Base-by-base conservation (phyloP, 169 alveolate species). In the Plasmodium berghei region DNA sequence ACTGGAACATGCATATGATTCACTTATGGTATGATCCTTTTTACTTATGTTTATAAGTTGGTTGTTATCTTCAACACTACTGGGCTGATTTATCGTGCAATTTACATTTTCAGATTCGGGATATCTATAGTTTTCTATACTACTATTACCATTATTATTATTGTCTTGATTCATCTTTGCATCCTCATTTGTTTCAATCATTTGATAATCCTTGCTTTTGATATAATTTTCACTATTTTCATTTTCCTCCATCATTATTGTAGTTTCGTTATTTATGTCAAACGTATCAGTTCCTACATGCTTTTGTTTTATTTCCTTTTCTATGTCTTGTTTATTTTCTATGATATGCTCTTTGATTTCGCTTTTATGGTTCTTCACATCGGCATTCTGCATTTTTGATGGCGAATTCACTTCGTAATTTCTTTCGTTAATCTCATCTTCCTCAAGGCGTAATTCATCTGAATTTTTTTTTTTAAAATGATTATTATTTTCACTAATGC, bases 301-400 rank as follows among this genome's bases (percentile, higher is more conserved):
- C 26, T 42, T 26, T 14, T 16, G 49, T 26, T 72, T 54, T 55
- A n/a, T 55, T 12, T 45, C 49, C 34, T 22, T 34, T 6, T 20
- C 70, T 72, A 16, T 52, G 20, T 52, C 59, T 16, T 72, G 22
- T 40, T 14, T 22, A 40, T 49, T 59, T 59, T 24, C 28, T 49
- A 54, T 40, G 5, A 2, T 42, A 14, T 40, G 5, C 26, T 26
- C 85, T 40, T 72, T 46, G n/a, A 58, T 14, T 26, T 49, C 22
- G 26, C 49, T 48, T 22, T 49, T 20, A 5, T 59, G 55, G 14
- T 28, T 59, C 28, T 14, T 8, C 69, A 46, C 28, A 9, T 1
- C 45, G 45, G 4, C 22, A n/a, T 48, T 28, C n/a, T 54, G 16
- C 20, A 5, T 14, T 55, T 2, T 24, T 58, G 66, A 20, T 20